Evolutionary conservation across 352 stramenopile genomes (phyloP).

Genomic region (Phytopythium ostracodes): DNA sequence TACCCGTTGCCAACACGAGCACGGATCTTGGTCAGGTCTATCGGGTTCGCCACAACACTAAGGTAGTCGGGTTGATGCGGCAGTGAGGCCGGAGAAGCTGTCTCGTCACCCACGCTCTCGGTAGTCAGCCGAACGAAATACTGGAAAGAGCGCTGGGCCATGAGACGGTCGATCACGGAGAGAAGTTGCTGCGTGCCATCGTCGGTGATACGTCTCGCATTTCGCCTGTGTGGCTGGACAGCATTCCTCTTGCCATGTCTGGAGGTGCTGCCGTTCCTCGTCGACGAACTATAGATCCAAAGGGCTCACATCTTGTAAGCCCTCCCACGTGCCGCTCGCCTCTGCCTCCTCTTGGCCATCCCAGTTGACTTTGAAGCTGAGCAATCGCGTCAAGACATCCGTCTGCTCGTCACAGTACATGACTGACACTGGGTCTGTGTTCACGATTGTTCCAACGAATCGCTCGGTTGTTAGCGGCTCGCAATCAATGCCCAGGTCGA

Average conservation of each 20-base stretch:
- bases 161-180: not conserved
- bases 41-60: constrained; percentile 1
- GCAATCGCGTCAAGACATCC: not conserved
- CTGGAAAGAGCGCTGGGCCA: not conserved
- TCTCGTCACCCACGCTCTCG: not conserved
- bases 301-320: not conserved
- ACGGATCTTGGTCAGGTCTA: constrained; percentile 2
- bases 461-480: not conserved
- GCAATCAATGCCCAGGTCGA: not conserved
- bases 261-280: not conserved
- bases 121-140: constrained; percentile 3
- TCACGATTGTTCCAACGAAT: not conserved
- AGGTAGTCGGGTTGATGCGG: not conserved
- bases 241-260: not conserved
- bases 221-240: not conserved
- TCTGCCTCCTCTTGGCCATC: not conserved
- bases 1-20: constrained; percentile 1
- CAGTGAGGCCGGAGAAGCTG: not conserved
- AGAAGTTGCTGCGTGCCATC: not conserved
- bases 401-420: not conserved
- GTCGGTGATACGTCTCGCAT: not conserved
- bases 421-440: not conserved
- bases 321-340: too few species aligned
- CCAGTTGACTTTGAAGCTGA: not conserved
- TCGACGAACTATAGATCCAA: not conserved